A percentile compares a stretch with the other conserved stretches of the same genome.
phyloP scores from a whole-genome alignment of 768 basidiomycete species.

The Pleurotus tuoliensis region DNA sequence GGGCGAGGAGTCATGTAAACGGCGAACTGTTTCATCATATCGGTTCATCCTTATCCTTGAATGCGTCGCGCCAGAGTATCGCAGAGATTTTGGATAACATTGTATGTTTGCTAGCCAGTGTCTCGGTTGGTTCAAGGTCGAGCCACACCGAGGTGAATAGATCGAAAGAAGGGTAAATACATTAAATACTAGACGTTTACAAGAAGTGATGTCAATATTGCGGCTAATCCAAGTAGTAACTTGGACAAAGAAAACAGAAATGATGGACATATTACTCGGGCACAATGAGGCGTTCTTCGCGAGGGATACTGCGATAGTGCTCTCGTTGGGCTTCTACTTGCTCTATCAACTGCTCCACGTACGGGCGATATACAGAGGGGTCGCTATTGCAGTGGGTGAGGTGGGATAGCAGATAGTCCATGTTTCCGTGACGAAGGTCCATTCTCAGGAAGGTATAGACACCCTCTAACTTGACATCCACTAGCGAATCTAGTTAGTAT shows the following conservation, averaged over 20 bases:
- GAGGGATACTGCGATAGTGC: not conserved
- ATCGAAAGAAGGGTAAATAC: no score
- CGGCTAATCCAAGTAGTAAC: not conserved
- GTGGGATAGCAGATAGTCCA: not conserved
- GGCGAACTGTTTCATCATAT: no score
- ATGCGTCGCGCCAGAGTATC: no score
- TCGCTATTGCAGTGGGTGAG: not conserved
- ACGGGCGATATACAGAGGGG: not conserved
- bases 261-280: not conserved
- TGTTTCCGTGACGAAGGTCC: not conserved
- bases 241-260: not conserved
- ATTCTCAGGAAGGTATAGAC: not conserved
- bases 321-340: not conserved
- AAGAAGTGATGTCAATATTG: no score
- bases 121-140: no score
- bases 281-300: not conserved
- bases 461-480: not conserved
- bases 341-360: not conserved
- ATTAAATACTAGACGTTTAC: no score
- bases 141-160: no score
- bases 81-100: no score
- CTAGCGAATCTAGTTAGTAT: not conserved
- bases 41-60: no score
- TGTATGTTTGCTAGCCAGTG: no score
- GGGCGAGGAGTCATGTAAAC: no score